Evolutionary conservation across 805 yeast species (phyloP).

Genomic region (Candida qinlingensis): DNA sequence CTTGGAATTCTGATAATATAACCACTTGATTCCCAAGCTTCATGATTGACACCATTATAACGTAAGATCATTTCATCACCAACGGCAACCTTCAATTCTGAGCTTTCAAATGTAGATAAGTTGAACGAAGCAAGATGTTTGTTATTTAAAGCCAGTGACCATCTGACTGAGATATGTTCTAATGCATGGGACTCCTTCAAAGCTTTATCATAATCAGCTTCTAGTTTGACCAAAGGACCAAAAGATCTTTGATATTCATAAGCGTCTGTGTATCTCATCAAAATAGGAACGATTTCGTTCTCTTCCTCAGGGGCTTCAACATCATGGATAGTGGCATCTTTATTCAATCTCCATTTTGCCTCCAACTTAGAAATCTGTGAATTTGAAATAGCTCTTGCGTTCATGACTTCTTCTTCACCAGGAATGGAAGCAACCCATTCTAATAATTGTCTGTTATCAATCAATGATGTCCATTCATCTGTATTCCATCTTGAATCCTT

Average conservation of each 20-base stretch:
- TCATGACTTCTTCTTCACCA: conserved; percentile 52
- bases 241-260: conserved; percentile 79
- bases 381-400: conserved; percentile 50
- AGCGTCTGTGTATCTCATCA: conserved; percentile 76
- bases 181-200: conserved; percentile 73
- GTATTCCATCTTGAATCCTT: conserved; percentile 84
- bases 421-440: conserved; percentile 81
- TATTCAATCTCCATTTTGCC: conserved; percentile 73
- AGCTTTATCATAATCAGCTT: conserved; percentile 73
- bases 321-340: conserved; percentile 68
- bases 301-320: conserved; percentile 48
- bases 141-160: conserved; percentile 67
- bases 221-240: conserved; percentile 77
- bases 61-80: conserved; percentile 79
- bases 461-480: conserved; percentile 79
- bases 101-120: conserved; percentile 60
- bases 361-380: conserved; percentile 70
- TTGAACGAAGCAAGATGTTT: conserved; percentile 65
- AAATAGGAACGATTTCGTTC: conserved; percentile 61
- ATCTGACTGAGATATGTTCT: conserved; percentile 63
- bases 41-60: conserved; percentile 50
- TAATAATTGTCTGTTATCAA: conserved; percentile 71
- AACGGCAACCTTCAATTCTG: conserved; percentile 64
- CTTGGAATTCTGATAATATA: conserved; percentile 68
- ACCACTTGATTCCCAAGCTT: conserved; percentile 72